These are phyloP conservation scores for Schoenoplectus tabernaemontani DNA, from an alignment of 202 grass and related monocot genomes.

Conservation along the genomic window DNA sequence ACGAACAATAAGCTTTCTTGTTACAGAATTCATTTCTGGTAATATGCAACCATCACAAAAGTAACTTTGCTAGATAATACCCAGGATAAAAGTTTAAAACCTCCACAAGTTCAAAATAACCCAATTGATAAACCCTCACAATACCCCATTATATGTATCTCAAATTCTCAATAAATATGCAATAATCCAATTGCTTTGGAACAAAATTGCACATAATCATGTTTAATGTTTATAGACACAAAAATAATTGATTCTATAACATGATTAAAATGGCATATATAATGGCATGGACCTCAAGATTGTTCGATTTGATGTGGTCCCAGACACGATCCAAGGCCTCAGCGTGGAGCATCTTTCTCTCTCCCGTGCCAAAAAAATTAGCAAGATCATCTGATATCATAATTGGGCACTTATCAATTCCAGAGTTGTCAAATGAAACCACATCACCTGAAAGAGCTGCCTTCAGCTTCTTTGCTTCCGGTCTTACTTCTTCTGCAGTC, in stretches of 20 bases:
- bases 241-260: not conserved
- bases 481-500: constrained; percentile 51
- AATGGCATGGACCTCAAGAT: constrained; percentile 59
- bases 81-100: not conserved
- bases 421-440: constrained; percentile 35
- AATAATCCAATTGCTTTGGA: not conserved
- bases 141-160: not conserved
- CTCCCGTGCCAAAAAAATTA: constrained; percentile 66
- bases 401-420: constrained; percentile 38
- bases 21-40: not conserved
- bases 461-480: constrained; percentile 55
- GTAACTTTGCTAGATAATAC: not conserved
- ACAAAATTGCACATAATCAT: not conserved
- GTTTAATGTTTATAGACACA: not conserved
- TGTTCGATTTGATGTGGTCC: constrained; percentile 86
- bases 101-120: not conserved
- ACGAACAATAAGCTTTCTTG: not conserved
- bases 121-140: not conserved
- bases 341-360: constrained; percentile 60
- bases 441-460: constrained; percentile 24
- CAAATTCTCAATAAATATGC: not conserved
- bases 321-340: constrained; percentile 71
- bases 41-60: constrained; percentile 2
- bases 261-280: not conserved
- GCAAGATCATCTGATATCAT: constrained; percentile 67